phyloP scores from a whole-genome alignment of 2,329 filamentous ascomycete species.

The Didymella glomerata region DNA sequence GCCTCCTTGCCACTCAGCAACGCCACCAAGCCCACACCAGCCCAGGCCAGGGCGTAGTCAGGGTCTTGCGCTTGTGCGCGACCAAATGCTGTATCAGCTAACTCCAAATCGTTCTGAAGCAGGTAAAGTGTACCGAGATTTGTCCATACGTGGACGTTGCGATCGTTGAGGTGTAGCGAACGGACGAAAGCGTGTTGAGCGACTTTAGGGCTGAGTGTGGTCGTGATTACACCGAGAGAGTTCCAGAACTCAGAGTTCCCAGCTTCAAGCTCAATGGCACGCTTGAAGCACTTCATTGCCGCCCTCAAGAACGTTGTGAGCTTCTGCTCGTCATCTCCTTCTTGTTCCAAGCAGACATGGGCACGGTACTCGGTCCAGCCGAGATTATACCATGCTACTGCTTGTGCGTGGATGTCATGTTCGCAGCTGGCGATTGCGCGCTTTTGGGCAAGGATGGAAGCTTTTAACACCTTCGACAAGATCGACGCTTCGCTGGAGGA shows the following conservation, averaged over 20 bases:
- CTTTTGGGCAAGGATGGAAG: slow-evolving; percentile 86
- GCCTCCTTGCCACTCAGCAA: slow-evolving; percentile 75
- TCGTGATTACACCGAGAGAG: slow-evolving; percentile 88
- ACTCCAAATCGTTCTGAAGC: slow-evolving; percentile 79
- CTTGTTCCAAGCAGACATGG: slow-evolving; percentile 69
- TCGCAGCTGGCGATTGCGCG: slow-evolving; percentile 77
- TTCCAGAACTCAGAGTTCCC: slow-evolving; percentile 98
- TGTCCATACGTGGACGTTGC: slow-evolving; percentile 85
- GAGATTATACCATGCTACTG: slow-evolving; percentile 96
- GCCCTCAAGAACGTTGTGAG: slow-evolving; percentile 78
- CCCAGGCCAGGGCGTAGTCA: slow-evolving; percentile 91
- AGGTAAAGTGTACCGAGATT: slow-evolving; percentile 89
- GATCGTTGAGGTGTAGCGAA: slow-evolving; percentile 89
- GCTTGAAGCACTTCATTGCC: slow-evolving; percentile 89
- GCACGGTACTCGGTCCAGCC: slow-evolving; percentile 92
- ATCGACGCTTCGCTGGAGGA: slow-evolving; percentile 24
- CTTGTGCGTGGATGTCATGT: slow-evolving; percentile 83
- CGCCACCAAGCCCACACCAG: slow-evolving; percentile 89
- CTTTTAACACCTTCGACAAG: slow-evolving; percentile 69
- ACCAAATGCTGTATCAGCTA: slow-evolving; percentile 91
- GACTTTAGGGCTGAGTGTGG: slow-evolving; percentile 82
- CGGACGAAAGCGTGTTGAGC: slow-evolving; percentile 93
- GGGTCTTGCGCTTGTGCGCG: slow-evolving; percentile 93
- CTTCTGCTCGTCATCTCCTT: slow-evolving; percentile 30
- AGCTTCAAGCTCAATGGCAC: slow-evolving; percentile 92